Base-by-base conservation (phyloP, 805 yeast genomes). In the Debaryomyces maramus region DNA sequence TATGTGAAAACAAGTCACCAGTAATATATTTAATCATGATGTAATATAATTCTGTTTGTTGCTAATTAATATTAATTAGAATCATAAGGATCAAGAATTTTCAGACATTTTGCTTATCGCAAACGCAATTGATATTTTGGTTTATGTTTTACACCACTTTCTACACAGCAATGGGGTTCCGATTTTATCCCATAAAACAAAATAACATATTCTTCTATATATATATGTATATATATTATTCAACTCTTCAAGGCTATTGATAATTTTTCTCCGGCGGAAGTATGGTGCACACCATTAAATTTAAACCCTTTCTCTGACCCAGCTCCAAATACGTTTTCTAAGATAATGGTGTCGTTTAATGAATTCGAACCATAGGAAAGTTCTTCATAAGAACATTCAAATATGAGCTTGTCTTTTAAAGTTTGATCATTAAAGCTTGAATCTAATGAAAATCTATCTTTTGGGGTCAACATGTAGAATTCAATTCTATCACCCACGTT, bases 1-100 rank as follows among this genome's bases (percentile, higher is more conserved):
- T 15, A 47, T 58, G 57, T 56, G 59, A 24, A 46, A 84, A 81
- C 6, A 84, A 55, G 49, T 84, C 85, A 0, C 88, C 88, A 30
- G 67, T 64, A 24, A 75, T 60, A 56, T 83, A 81, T 11, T 35
- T 53, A 39, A 55, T 65, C 78, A 75, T 61, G 33, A 61, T n/a
- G 29, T 17, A 24, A 24, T 24, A n/a, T n/a, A n/a, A n/a, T n/a
- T n/a, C n/a, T n/a, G n/a, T n/a, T n/a, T n/a, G n/a, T n/a, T n/a
- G n/a, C n/a, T n/a, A n/a, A n/a, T n/a, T n/a, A n/a, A n/a, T n/a
- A n/a, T n/a, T n/a, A n/a, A n/a, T n/a, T n/a, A n/a, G n/a, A n/a
- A n/a, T n/a, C n/a, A n/a, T n/a, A n/a, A n/a, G n/a, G n/a, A n/a
- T n/a, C n/a, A n/a, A n/a, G n/a, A n/a, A n/a, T n/a, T n/a, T n/a